These are phyloP conservation scores for Collybiopsis luxurians DNA, from an alignment of 768 basidiomycete genomes.

Conservation along the genomic window DNA sequence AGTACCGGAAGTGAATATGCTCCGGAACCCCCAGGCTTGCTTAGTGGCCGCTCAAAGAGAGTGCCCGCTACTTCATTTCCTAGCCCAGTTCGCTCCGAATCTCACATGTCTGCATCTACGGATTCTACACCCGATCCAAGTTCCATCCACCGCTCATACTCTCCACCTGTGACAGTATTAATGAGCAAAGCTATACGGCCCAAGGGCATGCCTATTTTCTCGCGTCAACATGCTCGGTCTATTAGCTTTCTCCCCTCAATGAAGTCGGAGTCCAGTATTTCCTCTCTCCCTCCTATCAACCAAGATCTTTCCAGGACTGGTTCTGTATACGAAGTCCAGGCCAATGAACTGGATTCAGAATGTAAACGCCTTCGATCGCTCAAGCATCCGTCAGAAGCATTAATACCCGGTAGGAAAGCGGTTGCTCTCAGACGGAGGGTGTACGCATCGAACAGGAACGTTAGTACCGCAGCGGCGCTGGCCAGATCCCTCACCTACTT, in stretches of 20 bases:
- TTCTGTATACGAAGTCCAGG: background rate
- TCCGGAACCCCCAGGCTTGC: background rate
- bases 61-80: background rate
- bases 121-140: background rate
- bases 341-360: slow-evolving; percentile 4
- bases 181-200: background rate
- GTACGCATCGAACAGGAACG: background rate
- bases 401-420: slow-evolving; percentile 7
- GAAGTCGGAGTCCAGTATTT: background rate
- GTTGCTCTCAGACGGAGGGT: slow-evolving; percentile 3
- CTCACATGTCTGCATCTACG: background rate
- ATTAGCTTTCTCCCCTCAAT: background rate
- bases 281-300: background rate
- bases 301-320: background rate
- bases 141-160: background rate
- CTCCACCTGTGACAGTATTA: background rate
- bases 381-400: slow-evolving; percentile 5
- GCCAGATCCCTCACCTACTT: slow-evolving; percentile 8
- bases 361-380: slow-evolving; percentile 5
- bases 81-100: background rate
- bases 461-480: background rate
- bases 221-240: background rate
- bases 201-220: background rate
- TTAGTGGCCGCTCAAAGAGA: background rate
- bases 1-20: background rate